Conservation (phyloP, 129 eudicot species). For the Chrysanthemum makinoi region DNA sequence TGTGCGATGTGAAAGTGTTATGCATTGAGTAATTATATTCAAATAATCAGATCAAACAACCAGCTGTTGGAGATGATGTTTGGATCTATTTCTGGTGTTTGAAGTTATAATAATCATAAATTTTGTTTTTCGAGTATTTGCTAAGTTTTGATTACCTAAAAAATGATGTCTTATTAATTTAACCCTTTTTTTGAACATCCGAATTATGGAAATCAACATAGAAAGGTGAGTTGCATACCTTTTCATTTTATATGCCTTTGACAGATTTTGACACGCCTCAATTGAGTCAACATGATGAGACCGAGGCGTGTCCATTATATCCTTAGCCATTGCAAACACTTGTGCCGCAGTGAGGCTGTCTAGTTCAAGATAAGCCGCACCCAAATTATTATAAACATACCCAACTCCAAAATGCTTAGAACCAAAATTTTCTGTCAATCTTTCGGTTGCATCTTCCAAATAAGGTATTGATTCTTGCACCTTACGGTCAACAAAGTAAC, state of each 20-base stretch:
- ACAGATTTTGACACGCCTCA: no score
- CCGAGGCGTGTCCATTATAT: no score
- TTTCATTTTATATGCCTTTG: no score
- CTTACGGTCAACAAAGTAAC: conserved; percentile 69
- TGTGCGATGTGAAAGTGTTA: neutral
- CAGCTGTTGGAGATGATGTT: neutral
- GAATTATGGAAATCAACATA: no score
- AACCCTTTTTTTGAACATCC: no score
- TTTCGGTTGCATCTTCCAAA: conserved; percentile 85
- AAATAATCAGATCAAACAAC: neutral
- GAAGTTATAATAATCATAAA: neutral
- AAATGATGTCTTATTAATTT: neutral
- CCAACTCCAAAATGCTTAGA: conserved; percentile 86
- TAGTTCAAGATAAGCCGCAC: conserved; percentile 84
- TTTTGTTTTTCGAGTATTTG: neutral
- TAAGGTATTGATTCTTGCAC: conserved; percentile 69
- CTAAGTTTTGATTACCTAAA: neutral
- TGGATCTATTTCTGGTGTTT: neutral
- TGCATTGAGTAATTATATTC: neutral
- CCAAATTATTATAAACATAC: conserved; percentile 77
- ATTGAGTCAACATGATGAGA: no score
- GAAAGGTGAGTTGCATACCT: no score
- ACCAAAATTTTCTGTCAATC: conserved; percentile 83
- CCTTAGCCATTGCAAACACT: no score
- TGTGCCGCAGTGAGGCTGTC: conserved; percentile 96